Evolutionary conservation across 1,284 basidiomycete genomes (phyloP).

Genomic region (Malassezia furfur): DNA sequence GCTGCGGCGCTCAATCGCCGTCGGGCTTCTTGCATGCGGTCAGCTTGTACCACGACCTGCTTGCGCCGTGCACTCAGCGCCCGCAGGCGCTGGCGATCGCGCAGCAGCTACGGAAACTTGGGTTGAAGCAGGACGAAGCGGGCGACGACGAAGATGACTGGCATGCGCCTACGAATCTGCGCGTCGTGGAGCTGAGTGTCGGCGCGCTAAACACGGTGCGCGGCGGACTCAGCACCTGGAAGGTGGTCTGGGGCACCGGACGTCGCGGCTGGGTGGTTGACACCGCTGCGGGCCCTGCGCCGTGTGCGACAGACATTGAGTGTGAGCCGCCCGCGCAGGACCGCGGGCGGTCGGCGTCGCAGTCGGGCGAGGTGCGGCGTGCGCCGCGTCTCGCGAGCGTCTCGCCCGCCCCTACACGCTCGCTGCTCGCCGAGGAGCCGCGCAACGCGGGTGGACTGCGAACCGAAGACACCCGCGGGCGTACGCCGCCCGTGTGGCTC

Average conservation of each 20-base stretch:
- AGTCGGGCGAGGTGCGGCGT: background rate
- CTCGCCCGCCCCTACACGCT: background rate
- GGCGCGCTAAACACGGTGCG: constrained; percentile 63
- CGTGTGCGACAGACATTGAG: constrained; percentile 20
- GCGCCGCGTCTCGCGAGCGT: background rate
- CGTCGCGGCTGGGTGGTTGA: constrained; percentile 93
- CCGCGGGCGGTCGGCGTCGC: background rate
- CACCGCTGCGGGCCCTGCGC: constrained; percentile 68
- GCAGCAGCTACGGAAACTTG: constrained; percentile 37
- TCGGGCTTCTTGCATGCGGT: constrained; percentile 56
- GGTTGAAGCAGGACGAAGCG: constrained; percentile 42
- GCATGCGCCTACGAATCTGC: constrained; percentile 57
- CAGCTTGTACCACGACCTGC: constrained; percentile 50
- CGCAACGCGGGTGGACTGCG: background rate
- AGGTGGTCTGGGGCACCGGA: constrained; percentile 78
- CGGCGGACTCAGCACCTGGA: constrained; percentile 71
- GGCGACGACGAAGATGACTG: constrained; percentile 21
- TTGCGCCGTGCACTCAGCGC: constrained; percentile 48
- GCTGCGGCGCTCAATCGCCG: constrained; percentile 44
- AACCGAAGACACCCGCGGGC: background rate
- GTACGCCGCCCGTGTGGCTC: background rate
- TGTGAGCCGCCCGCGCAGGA: background rate
- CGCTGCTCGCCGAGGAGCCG: background rate
- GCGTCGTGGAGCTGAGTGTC: constrained; percentile 78
- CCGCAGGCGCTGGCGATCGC: constrained; percentile 34